Conservation (phyloP, 805 yeast genomes). For the Zygoascus bituminiphila region DNA sequence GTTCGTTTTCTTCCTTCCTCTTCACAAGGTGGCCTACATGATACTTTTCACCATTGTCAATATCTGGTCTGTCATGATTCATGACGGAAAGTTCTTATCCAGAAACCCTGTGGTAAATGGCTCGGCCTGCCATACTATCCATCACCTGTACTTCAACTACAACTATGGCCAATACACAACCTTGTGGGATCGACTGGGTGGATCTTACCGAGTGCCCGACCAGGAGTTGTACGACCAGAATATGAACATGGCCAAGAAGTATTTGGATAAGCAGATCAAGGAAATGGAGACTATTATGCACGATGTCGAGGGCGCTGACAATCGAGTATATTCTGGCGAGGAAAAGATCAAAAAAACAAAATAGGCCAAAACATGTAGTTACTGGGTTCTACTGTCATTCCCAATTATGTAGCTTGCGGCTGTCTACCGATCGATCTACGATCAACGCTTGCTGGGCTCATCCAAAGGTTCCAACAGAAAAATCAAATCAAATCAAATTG, state of each 20-base stretch:
- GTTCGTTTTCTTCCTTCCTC: slow-evolving; percentile 86
- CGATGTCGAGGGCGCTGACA: slow-evolving; percentile 69
- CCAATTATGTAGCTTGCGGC: no score
- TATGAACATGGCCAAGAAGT: slow-evolving; percentile 45
- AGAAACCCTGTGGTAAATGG: slow-evolving; percentile 93
- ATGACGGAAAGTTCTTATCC: slow-evolving; percentile 92
- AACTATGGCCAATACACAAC: slow-evolving; percentile 98
- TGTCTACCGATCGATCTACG: no score
- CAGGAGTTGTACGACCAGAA: slow-evolving; percentile 66
- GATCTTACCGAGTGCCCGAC: slow-evolving; percentile 89
- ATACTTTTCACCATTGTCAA: slow-evolving; percentile 82
- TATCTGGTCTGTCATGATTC: slow-evolving; percentile 98
- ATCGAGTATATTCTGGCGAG: slow-evolving; percentile 44
- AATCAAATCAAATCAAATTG: no score
- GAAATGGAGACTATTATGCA: slow-evolving; percentile 73
- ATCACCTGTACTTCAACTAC: slow-evolving; percentile 94
- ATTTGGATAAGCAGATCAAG: slow-evolving; percentile 63
- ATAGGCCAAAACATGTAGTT: no score
- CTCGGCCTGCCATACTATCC: slow-evolving; percentile 96
- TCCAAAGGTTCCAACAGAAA: no score
- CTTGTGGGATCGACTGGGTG: slow-evolving; percentile 94
- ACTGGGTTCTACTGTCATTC: no score
- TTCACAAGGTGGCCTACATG: slow-evolving; percentile 80
- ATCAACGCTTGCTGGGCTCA: no score
- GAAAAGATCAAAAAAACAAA: slow-evolving; percentile 9